Base-by-base conservation (phyloP, 2,329 filamentous ascomycete genomes). In the Botrytis pseudocinerea region DNA sequence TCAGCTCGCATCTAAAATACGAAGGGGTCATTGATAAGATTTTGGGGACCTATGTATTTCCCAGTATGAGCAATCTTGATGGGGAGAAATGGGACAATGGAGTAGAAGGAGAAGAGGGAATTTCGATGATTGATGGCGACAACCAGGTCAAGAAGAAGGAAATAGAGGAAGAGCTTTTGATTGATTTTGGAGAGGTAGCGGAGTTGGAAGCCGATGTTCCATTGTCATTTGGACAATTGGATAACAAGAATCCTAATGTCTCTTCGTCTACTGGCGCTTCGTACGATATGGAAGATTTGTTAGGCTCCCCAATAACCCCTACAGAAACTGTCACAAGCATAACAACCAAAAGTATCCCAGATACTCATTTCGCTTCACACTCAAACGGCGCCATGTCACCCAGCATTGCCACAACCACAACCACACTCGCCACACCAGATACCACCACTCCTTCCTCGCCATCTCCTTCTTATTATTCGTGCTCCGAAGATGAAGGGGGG, bases 1-100 rank as follows among this genome's bases (percentile, higher is more conserved):
- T 93, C 74, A 88, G 84, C 75, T 91, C 90, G 32, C 92, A 95
- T 82, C 82, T 92, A 73, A 86, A 89, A 76, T 95, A 95, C 80
- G 88, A 90, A 64, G 87, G 87, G 77, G 83, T 93, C 68, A 84
- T 91, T 16, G 90, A 91, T 35, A 87, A 84, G 65, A 90, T 95
- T 74, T 83, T 95, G 51, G 85, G 86, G 74, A 87, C 59, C 8
- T 40, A 61, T 10, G 32, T 61, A 61, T 61, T 61, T 87, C 60
- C 85, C 92, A 70, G 88, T 88, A 4, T 90, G 92, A 83, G 91
- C 93, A 77, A 89, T 92, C 78, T 81, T 93, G 70, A 85, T 89
- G 73, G 79, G 81, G 32, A 77, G 78, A 9, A 83, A 78, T 57
- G 79, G 86, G 14, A 79, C 80, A n/a, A 80, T 83, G 74, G 82